Conservation (phyloP, 2,329 filamentous ascomycete genomes). For the Teratosphaeria viscida region DNA sequence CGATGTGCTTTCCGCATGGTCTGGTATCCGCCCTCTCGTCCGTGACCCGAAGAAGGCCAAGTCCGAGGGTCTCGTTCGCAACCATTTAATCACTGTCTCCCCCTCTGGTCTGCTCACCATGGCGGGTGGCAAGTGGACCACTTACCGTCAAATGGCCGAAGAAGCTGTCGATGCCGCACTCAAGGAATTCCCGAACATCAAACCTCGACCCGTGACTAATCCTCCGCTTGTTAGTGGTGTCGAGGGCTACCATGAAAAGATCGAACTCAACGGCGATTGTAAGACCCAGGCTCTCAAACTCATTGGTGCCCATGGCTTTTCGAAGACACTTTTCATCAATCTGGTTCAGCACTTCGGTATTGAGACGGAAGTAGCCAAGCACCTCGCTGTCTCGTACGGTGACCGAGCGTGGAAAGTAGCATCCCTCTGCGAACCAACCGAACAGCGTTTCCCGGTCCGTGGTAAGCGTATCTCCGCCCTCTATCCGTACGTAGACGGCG, state of each 20-base stretch:
- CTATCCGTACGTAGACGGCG: slow-evolving; percentile 87
- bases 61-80: slow-evolving; percentile 78
- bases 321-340: slow-evolving; percentile 87
- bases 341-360: slow-evolving; percentile 87
- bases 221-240: slow-evolving; percentile 57
- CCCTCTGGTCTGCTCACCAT: slow-evolving; percentile 71
- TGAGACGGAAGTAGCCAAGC: slow-evolving; percentile 84
- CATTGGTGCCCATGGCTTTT: slow-evolving; percentile 76
- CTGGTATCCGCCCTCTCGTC: slow-evolving; percentile 75
- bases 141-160: slow-evolving; percentile 86
- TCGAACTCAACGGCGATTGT: slow-evolving; percentile 61
- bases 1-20: slow-evolving; percentile 85
- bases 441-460: slow-evolving; percentile 69
- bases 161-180: slow-evolving; percentile 77
- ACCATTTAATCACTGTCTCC: slow-evolving; percentile 74
- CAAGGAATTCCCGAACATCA: slow-evolving; percentile 50
- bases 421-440: slow-evolving; percentile 64
- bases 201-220: slow-evolving; percentile 46
- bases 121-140: slow-evolving; percentile 86
- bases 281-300: slow-evolving; percentile 76
- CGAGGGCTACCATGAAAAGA: slow-evolving; percentile 59
- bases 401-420: slow-evolving; percentile 89
- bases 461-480: slow-evolving; percentile 69
- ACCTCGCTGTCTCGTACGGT: slow-evolving; percentile 78
- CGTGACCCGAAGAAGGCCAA: slow-evolving; percentile 77